Evolutionary conservation across 2,329 filamentous ascomycete species (phyloP).

Genomic region (Fusarium liriodendri): DNA sequence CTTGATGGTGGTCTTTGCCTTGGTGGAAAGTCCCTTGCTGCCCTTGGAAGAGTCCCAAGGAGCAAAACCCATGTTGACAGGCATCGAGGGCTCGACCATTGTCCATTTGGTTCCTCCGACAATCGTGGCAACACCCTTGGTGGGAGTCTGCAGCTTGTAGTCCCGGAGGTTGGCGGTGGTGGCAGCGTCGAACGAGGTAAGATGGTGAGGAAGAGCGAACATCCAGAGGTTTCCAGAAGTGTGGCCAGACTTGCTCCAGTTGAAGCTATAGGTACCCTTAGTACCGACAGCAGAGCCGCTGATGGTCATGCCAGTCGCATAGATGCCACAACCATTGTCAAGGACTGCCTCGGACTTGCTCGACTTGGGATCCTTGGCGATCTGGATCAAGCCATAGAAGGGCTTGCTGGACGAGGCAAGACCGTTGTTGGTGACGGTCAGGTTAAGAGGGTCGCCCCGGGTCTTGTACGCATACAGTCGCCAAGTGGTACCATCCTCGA

Average conservation of each 20-base stretch:
- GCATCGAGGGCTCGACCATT: conserved; percentile 79
- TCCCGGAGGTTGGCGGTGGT: conserved; percentile 63
- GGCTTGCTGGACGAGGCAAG: conserved; percentile 71
- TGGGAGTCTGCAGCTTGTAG: conserved; percentile 79
- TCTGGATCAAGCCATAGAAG: conserved; percentile 84
- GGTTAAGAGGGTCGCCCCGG: conserved; percentile 70
- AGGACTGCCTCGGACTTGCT: conserved; percentile 71
- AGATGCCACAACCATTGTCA: conserved; percentile 81
- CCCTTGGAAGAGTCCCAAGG: conserved; percentile 76
- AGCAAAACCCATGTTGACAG: conserved; percentile 78
- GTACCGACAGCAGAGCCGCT: conserved; percentile 70
- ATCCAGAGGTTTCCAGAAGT: conserved; percentile 74
- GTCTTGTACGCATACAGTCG: conserved; percentile 78
- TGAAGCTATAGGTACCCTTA: conserved; percentile 77
- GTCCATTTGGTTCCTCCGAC: conserved; percentile 81
- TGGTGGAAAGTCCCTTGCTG: conserved; percentile 60
- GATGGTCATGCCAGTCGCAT: conserved; percentile 72
- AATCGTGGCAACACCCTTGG: conserved; percentile 83
- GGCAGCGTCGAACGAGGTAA: conserved; percentile 75
- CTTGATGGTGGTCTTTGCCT: conserved; percentile 69
- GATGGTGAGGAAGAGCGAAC: conserved; percentile 90
- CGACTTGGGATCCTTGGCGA: conserved; percentile 78
- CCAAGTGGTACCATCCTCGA: conserved; percentile 82
- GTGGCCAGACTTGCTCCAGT: conserved; percentile 78
- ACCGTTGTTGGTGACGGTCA: conserved; percentile 74